Evolutionary conservation across 2,329 filamentous ascomycete species (phyloP).

Genomic region (Cordyceps cicadae): DNA sequence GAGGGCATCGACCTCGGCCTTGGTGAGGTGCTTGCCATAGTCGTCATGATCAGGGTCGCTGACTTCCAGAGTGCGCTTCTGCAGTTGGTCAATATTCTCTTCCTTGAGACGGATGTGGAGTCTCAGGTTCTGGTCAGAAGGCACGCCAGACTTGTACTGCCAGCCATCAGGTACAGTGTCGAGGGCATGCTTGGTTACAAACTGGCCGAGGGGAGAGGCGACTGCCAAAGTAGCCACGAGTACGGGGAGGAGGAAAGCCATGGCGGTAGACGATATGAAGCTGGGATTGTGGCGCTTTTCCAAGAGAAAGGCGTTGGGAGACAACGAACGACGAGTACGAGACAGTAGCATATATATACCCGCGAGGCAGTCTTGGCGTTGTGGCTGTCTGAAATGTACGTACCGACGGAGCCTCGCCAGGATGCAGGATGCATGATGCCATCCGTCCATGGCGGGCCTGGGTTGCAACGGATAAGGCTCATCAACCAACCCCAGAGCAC

Average conservation of each 20-base stretch:
- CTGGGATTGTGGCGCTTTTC: background rate
- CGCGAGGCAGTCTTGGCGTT: background rate
- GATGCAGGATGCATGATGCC: background rate
- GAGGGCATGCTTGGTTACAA: slow-evolving; percentile 11
- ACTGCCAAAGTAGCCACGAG: slow-evolving; percentile 11
- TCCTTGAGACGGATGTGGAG: slow-evolving; percentile 13
- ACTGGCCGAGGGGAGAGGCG: slow-evolving; percentile 7
- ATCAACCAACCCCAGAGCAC: background rate
- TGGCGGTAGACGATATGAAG: background rate
- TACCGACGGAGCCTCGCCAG: background rate
- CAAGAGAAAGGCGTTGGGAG: background rate
- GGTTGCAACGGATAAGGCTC: background rate
- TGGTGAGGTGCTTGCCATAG: slow-evolving; percentile 14
- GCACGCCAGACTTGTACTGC: slow-evolving; percentile 3
- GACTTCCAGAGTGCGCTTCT: slow-evolving; percentile 7
- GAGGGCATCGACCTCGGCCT: slow-evolving; percentile 12
- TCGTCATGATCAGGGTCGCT: slow-evolving; percentile 11
- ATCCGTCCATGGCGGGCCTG: background rate
- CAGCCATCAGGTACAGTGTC: slow-evolving; percentile 3
- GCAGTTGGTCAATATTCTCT: slow-evolving; percentile 11
- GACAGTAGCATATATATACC: background rate
- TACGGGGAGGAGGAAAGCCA: slow-evolving; percentile 8
- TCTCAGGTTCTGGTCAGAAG: slow-evolving; percentile 1
- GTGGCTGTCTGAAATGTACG: background rate
- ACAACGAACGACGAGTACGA: background rate